A percentile compares a stretch with the other conserved stretches of the same genome.
These are phyloP conservation scores for Cercophora samala DNA, from an alignment of 495 filamentous ascomycete genomes.

Conservation along the genomic window DNA sequence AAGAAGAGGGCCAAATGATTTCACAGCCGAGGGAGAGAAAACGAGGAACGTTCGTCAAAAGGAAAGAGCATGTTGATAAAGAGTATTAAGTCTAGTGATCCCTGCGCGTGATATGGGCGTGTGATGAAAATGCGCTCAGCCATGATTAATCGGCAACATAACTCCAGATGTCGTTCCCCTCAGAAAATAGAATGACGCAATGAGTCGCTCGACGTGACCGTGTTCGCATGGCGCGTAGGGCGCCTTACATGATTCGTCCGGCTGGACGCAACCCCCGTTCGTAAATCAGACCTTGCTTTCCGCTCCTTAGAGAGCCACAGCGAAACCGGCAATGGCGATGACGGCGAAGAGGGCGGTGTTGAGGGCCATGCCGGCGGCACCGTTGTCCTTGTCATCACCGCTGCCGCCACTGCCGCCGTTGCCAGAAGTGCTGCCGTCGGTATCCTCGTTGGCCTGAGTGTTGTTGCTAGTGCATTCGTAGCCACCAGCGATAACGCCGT, in stretches of 20 bases:
- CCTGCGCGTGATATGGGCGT: conserved; percentile 28
- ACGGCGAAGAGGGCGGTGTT: conserved; percentile 42
- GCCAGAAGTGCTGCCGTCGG: conserved; percentile 26
- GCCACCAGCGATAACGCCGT: conserved; percentile 55
- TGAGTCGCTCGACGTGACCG: neutral
- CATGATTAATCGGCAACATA: conserved; percentile 19
- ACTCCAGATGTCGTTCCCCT: conserved; percentile 23
- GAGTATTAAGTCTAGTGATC: conserved; percentile 38
- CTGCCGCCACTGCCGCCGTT: conserved; percentile 18
- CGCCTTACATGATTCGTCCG: neutral
- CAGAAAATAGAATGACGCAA: conserved; percentile 20
- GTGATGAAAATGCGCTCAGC: conserved; percentile 21
- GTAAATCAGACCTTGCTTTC: conserved; percentile 1
- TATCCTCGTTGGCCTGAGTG: conserved; percentile 42
- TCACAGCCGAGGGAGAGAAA: neutral
- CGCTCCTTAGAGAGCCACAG: conserved; percentile 31
- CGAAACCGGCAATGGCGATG: conserved; percentile 38
- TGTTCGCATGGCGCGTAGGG: neutral
- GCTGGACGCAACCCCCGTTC: neutral
- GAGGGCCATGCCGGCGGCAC: conserved; percentile 32
- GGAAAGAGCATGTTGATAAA: conserved; percentile 23
- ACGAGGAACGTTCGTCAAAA: conserved; percentile 3
- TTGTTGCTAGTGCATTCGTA: conserved; percentile 55
- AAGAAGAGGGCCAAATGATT: neutral
- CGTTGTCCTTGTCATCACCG: conserved; percentile 28